Evolutionary conservation across 2,329 filamentous ascomycete genomes (phyloP).

Genomic region (Atkinsonella hypoxylon): DNA sequence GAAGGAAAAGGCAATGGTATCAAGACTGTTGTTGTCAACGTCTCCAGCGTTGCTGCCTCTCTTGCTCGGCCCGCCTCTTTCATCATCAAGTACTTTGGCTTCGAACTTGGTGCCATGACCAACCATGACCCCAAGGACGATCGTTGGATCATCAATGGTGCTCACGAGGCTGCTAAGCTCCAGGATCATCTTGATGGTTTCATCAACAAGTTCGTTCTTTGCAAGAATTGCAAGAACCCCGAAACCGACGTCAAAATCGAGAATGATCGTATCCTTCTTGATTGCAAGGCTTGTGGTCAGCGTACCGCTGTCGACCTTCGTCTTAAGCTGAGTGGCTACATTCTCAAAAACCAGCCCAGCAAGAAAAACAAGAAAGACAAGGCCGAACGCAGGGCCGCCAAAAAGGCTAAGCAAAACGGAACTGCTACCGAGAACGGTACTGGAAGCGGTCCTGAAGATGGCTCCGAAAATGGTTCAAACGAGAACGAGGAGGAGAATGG

Average conservation of each 20-base stretch:
- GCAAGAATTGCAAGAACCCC: conserved; percentile 99
- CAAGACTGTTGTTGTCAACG: conserved; percentile 95
- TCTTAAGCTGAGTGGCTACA: conserved; percentile 93
- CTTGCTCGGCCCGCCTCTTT: conserved; percentile 86
- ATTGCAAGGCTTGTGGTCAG: conserved; percentile 98
- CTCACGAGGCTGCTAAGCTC: conserved; percentile 87
- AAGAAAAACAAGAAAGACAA: conserved; percentile 97
- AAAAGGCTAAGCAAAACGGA: conserved; percentile 71
- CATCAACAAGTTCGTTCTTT: conserved; percentile 97
- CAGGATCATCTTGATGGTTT: conserved; percentile 98
- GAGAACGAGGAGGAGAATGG: conserved; percentile 36
- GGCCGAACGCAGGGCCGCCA: conserved; percentile 79
- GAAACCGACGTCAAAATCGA: conserved; percentile 96
- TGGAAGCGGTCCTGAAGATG: conserved; percentile 49
- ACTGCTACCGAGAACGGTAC: conserved; percentile 44
- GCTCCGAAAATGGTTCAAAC: conserved; percentile 37
- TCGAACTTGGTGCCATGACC: conserved; percentile 96
- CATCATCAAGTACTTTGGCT: conserved; percentile 99
- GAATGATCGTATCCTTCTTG: conserved; percentile 79
- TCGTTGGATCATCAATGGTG: conserved; percentile 99
- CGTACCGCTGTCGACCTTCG: conserved; percentile 83
- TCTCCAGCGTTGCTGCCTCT: conserved; percentile 84
- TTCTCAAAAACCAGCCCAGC: conserved; percentile 78
- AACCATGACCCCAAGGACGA: conserved; percentile 96
- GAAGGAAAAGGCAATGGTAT: conserved; percentile 99